A percentile compares a stretch with the other conserved stretches of the same genome.
phyloP scores from a whole-genome alignment of 148 eudicot species.

The Mesembryanthemum crystallinum region DNA sequence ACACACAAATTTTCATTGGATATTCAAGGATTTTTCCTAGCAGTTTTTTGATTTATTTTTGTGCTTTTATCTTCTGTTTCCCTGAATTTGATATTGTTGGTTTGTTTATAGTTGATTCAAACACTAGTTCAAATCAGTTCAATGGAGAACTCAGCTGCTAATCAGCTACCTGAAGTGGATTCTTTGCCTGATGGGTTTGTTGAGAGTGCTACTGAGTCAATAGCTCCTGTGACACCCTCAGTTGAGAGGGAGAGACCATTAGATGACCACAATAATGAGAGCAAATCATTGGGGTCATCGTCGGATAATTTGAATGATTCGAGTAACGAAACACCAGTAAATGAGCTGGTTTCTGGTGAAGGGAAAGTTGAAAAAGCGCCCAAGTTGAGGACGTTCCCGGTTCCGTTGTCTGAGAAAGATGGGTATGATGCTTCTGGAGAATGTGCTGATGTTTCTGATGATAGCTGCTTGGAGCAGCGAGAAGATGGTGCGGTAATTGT shows the following conservation, averaged over 20 bases:
- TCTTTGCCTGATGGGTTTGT: constrained; percentile 92
- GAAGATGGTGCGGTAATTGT: constrained; percentile 15
- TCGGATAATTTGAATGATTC: constrained; percentile 30
- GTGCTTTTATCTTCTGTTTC: no score
- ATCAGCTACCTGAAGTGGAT: constrained; percentile 74
- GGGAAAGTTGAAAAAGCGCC: constrained; percentile 32
- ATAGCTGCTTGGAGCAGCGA: constrained; percentile 33
- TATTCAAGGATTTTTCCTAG: no score
- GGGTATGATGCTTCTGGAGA: constrained; percentile 36
- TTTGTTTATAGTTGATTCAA: no score
- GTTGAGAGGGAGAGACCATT: constrained; percentile 34
- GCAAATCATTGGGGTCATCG: no score
- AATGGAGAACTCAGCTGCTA: constrained; percentile 56
- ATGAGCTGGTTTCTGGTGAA: constrained; percentile 27
- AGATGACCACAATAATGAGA: constrained; percentile 38
- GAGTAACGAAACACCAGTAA: constrained; percentile 27
- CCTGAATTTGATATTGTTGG: no score
- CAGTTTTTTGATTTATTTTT: no score
- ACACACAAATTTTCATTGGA: no score
- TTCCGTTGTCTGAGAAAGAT: constrained; percentile 39
- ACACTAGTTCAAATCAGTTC: no score
- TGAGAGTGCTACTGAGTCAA: constrained; percentile 46
- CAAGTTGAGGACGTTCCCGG: constrained; percentile 42
- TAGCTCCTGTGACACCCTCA: constrained; percentile 40
- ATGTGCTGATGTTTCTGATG: constrained; percentile 35